A percentile compares a stretch with the other conserved stretches of the same genome.
phyloP scores from a whole-genome alignment of 169 alveolate species.

The Cryptosporidium xiaoi region DNA sequence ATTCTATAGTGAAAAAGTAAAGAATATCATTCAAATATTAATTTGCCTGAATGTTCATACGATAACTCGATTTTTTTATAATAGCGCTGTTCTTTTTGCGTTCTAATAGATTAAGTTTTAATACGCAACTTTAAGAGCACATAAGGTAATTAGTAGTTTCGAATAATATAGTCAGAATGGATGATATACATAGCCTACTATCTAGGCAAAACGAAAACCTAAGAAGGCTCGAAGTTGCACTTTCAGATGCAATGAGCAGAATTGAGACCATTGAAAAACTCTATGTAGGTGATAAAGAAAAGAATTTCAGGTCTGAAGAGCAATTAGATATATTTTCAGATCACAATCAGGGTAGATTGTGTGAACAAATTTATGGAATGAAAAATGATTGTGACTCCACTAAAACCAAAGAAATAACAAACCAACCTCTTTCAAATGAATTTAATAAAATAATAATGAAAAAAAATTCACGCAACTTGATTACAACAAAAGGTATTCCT shows the following conservation, averaged over 20 bases:
- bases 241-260: conserved; percentile 40
- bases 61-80: conserved; percentile 19
- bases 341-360: background rate
- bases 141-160: too few species aligned
- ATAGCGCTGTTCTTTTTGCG: conserved; percentile 6
- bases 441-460: too few species aligned
- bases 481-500: too few species aligned
- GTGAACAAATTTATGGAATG: background rate
- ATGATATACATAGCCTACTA: conserved; percentile 1
- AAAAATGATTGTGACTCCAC: too few species aligned
- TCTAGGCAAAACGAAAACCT: conserved; percentile 40
- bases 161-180: background rate
- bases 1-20: conserved; percentile 5
- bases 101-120: background rate
- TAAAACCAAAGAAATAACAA: too few species aligned
- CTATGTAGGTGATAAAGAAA: background rate
- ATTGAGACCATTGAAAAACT: conserved; percentile 44
- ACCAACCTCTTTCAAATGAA: too few species aligned
- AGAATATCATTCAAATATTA: background rate
- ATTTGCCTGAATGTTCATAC: background rate
- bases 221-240: conserved; percentile 21
- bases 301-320: background rate
- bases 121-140: background rate
- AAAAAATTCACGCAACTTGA: too few species aligned
- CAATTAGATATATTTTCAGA: background rate